Base-by-base conservation (phyloP, 129 eudicot genomes). In the Saposhnikovia divaricata region DNA sequence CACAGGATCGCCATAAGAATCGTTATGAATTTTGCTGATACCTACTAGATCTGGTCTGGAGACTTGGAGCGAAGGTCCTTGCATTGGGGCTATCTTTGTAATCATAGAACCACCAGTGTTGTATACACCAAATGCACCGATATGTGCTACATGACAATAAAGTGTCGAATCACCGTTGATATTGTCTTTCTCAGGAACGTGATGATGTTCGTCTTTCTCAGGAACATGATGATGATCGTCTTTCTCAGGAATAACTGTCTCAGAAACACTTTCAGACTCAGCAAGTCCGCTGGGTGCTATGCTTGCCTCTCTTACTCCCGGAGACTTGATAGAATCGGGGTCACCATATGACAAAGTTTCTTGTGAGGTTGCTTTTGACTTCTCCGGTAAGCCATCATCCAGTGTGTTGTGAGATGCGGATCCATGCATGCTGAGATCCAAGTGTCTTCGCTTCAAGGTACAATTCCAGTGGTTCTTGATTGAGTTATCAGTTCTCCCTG, bases 391-490 rank as follows among this genome's bases (percentile, higher is more conserved):
- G 66, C 72, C 78, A 39, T 66, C 81, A 13, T 76, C 83, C 42
- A 66, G 23, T 59, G 79, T 79, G 55, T 45, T 45, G 78, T 15
- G 18, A 46, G 82, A 77, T 46, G 79, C 31, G 37, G 79, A 59
- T 40, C 76, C 74, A 40, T 42, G 77, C 15, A 14, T 21, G 43
- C 63, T 77, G 68, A 77, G 75, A 31, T 38, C 79, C 53, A 77
- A 37, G 80, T 38, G 80, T 66, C 77, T 87, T 40, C 92, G 96
- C 71, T 86, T 85, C 66, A 93, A 82, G 21, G 92, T 88, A 72
- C 97, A 88, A 79, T 93, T 93, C 98, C 98, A 93, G 82, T 91
- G 98, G 82, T 93, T 93, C 83, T 93, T 93, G 48, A 93, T 88
- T 34, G 94, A 89, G 47, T 93, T 93, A 80, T 93, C 98, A 48